These are phyloP conservation scores for Plenodomus lindquistii DNA, from an alignment of 2,329 filamentous ascomycete genomes.

Conservation along the genomic window DNA sequence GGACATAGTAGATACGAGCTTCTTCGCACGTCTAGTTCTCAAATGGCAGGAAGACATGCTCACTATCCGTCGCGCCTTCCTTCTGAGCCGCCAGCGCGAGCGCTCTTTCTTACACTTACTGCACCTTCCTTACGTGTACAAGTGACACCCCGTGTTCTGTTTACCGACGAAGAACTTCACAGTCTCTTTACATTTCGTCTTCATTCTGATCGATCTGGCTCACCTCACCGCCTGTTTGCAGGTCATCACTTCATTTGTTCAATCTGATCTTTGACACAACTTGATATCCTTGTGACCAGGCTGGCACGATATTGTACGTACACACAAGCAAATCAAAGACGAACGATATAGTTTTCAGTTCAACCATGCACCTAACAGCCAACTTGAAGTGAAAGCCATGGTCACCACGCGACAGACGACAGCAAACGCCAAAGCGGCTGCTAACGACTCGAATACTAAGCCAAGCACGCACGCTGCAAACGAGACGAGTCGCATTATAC, in stretches of 20 bases:
- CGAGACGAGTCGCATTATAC: conserved; percentile 2
- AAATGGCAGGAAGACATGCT: neutral
- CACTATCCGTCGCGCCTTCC: conserved; percentile 8
- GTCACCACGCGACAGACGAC: conserved; percentile 12
- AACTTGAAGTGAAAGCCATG: conserved; percentile 2
- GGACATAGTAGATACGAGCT: too few relatives aligned
- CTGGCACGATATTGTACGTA: neutral
- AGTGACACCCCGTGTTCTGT: conserved; percentile 6
- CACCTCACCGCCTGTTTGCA: neutral
- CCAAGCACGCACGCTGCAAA: neutral
- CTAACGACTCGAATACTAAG: too few relatives aligned
- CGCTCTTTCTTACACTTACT: conserved; percentile 9
- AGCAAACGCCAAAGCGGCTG: conserved; percentile 2
- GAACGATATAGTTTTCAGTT: neutral
- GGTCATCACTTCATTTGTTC: neutral
- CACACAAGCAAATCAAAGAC: neutral
- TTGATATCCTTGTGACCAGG: neutral
- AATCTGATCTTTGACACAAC: neutral
- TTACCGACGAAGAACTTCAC: neutral
- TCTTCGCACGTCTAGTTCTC: neutral
- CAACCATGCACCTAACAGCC: neutral
- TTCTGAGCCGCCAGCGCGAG: neutral
- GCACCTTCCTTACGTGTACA: conserved; percentile 19
- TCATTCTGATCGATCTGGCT: neutral
- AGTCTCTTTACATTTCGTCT: neutral